Evolutionary conservation across 495 filamentous ascomycete genomes (phyloP), one percentile per base, ranked within the genome.

Genomic region (Podospora pseudoanserina): DNA sequence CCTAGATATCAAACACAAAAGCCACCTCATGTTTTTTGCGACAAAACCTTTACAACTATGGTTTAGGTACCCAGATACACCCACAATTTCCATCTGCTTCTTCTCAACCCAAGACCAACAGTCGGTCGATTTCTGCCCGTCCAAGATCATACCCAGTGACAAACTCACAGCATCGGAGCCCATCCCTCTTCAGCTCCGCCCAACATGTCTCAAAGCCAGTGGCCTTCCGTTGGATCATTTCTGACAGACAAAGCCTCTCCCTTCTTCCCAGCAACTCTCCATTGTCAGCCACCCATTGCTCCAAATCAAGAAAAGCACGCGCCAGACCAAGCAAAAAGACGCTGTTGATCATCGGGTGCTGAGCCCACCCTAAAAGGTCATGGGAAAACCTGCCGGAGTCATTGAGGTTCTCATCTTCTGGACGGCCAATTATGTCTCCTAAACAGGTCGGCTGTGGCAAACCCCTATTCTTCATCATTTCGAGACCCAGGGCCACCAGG

Each of bases 401-500:
- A 2, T 16, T 23, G 5, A 57, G 20, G 18, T 18, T 16, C 5
- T 57, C 54, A 18, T 57, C 54, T n/a, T 57, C 18, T 5, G 54
- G 54, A 16, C 54, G 16, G 5, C 6, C 54, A 18, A 57, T 7
- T 11, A 57, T 23, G 20, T 57, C 54, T n/a, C 54, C 54, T 18
- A 57, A 16, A 18, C 9, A 57, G 18, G 0, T 57, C 3, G 34
- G 34, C 34, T 39, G 34, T 39, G 34, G 34, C 34, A 39, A 39
- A 11, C 34, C 34, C 18, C 18, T 7, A 5, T 16, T 18, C 18
- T 23, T 18, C 5, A 57, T n/a, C 9, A 68, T 65, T 34, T 65
- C 54, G 11, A 63, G 49, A 30, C 67, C 67, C 6, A 68, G 49
- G n/a, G 58, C 61, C 28, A 68, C 53, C 20, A 68, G 54, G 9